These are phyloP conservation scores for Kwoniella botswanensis DNA, from an alignment of 768 basidiomycete species.

Conservation along the genomic window DNA sequence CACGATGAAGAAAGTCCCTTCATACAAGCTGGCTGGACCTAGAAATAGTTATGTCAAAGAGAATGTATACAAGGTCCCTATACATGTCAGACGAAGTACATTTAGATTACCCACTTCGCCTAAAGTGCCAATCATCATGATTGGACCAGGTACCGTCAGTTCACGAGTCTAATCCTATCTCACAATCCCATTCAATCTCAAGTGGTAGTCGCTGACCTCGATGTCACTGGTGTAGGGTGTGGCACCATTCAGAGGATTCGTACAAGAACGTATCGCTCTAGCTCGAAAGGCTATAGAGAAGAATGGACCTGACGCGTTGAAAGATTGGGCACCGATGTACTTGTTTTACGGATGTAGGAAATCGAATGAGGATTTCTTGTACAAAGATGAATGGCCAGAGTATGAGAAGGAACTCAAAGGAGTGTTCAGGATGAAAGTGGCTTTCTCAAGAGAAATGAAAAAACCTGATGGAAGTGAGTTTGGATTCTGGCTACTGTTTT, in stretches of 20 bases:
- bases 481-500: not conserved
- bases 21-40: slow-evolving; percentile 88
- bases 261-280: slow-evolving; percentile 95
- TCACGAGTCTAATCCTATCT: not conserved
- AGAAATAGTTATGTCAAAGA: slow-evolving; percentile 78
- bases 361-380: slow-evolving; percentile 87
- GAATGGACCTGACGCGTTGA: slow-evolving; percentile 89
- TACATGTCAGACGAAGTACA: slow-evolving; percentile 93
- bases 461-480: slow-evolving; percentile 56
- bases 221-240: slow-evolving; percentile 71
- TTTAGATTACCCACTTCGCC: slow-evolving; percentile 97
- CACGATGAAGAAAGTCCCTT: slow-evolving; percentile 61
- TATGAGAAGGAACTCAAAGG: slow-evolving; percentile 85
- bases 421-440: slow-evolving; percentile 84
- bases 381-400: slow-evolving; percentile 91
- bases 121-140: slow-evolving; percentile 98
- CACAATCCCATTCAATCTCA: not conserved
- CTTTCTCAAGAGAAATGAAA: slow-evolving; percentile 69
- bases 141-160: slow-evolving; percentile 96
- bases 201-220: too few species aligned
- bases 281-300: slow-evolving; percentile 93
- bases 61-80: slow-evolving; percentile 76
- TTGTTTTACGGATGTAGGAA: slow-evolving; percentile 96
- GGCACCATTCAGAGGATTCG: slow-evolving; percentile 98
- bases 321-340: slow-evolving; percentile 92